A percentile compares a stretch with the other conserved stretches of the same genome.
phyloP scores from a whole-genome alignment of 2,329 filamentous ascomycete species.

The Sarocladiaceae sp. region DNA sequence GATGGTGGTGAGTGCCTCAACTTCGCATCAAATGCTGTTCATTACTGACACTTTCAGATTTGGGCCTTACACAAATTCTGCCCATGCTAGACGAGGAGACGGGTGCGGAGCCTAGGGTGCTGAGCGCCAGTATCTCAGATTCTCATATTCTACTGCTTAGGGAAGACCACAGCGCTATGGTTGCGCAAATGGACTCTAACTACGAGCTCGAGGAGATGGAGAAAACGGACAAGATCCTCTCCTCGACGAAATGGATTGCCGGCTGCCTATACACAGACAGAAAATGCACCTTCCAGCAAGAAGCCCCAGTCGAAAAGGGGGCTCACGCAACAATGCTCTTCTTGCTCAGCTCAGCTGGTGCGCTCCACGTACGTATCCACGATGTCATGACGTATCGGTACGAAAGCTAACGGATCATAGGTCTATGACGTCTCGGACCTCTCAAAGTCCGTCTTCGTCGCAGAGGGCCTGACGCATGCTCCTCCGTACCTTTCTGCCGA shows the following conservation, averaged over 20 bases:
- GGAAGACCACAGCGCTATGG: conserved; percentile 73
- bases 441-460: conserved; percentile 62
- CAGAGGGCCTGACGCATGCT: conserved; percentile 71
- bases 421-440: conserved; percentile 73
- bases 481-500: conserved; percentile 70
- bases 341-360: conserved; percentile 67
- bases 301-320: conserved; percentile 34
- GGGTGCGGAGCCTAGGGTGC: conserved; percentile 69
- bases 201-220: conserved; percentile 82
- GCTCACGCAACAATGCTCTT: conserved; percentile 57
- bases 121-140: conserved; percentile 78
- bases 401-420: conserved; percentile 31
- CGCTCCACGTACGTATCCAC: conserved; percentile 57
- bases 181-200: conserved; percentile 62
- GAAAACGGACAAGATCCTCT: conserved; percentile 49
- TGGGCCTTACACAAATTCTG: conserved; percentile 84
- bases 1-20: conserved; percentile 63
- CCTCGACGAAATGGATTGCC: conserved; percentile 67
- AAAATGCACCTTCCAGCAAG: conserved; percentile 45
- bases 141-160: conserved; percentile 78
- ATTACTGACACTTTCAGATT: conserved; percentile 45
- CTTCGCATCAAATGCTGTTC: neutral
- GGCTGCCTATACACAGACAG: conserved; percentile 77
- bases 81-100: conserved; percentile 90
- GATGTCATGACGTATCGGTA: neutral